Conservation (phyloP, 2,329 filamentous ascomycete genomes). For the Pseudopyrenochaeta lycopersici region DNA sequence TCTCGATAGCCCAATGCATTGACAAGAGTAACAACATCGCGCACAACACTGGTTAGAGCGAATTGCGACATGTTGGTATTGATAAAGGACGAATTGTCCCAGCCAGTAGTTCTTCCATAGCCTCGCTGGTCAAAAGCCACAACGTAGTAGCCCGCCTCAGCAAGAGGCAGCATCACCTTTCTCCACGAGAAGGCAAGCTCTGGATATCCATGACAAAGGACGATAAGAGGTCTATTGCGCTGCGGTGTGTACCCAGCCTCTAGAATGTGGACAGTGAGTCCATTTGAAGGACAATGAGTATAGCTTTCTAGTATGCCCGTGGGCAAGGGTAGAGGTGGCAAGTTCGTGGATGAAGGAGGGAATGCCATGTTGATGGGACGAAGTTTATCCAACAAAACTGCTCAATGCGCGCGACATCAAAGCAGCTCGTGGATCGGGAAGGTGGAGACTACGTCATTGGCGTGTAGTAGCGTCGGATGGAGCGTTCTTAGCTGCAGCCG, state of each 20-base stretch:
- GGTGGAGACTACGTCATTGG: neutral
- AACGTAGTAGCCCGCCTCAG: constrained; percentile 68
- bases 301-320: constrained; percentile 64
- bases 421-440: neutral
- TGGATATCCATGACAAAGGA: constrained; percentile 73
- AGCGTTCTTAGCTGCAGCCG: neutral
- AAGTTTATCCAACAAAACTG: too few species aligned
- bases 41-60: constrained; percentile 65
- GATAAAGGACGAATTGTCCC: constrained; percentile 61
- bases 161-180: constrained; percentile 67
- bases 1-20: constrained; percentile 67
- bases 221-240: constrained; percentile 61
- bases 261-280: constrained; percentile 69
- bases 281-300: constrained; percentile 63
- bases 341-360: constrained; percentile 6
- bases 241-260: constrained; percentile 58
- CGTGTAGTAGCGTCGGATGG: neutral
- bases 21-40: constrained; percentile 69
- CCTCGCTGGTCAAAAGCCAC: constrained; percentile 74
- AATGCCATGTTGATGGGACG: constrained; percentile 2
- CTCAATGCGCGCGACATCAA: too few species aligned
- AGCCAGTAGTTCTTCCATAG: constrained; percentile 71
- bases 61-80: constrained; percentile 66
- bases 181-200: constrained; percentile 77
- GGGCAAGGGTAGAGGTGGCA: constrained; percentile 64